phyloP scores from a whole-genome alignment of 106 monocot genomes.

The Narthecium ossifragum region DNA sequence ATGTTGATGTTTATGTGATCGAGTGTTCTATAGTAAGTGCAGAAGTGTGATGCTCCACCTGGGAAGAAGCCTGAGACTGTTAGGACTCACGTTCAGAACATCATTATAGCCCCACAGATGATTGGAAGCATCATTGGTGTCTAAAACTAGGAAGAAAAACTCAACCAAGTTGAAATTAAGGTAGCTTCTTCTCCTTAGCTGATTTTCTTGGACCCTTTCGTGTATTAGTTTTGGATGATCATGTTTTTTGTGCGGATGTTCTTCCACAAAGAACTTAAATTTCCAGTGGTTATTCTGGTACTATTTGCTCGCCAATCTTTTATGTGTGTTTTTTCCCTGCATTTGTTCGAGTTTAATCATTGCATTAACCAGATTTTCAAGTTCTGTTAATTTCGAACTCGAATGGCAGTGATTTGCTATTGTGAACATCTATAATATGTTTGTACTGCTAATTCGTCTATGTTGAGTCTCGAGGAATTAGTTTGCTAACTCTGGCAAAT shows the following conservation, averaged over 20 bases:
- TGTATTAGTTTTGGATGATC: too few species aligned
- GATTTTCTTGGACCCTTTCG: not conserved
- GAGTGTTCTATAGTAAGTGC: not conserved
- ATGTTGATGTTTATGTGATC: not conserved
- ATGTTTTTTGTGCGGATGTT: too few species aligned
- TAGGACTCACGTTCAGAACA: slow-evolving; percentile 24
- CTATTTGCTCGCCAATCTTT: not conserved
- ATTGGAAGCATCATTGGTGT: slow-evolving; percentile 34
- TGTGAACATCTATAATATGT: too few species aligned
- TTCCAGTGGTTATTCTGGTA: too few species aligned
- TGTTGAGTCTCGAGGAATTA: too few species aligned
- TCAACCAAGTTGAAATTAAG: slow-evolving; percentile 36
- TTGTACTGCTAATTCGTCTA: too few species aligned
- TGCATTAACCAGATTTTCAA: too few species aligned
- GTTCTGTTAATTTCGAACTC: too few species aligned
- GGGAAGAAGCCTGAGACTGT: slow-evolving; percentile 29
- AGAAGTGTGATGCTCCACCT: slow-evolving; percentile 25
- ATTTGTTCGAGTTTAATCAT: not conserved
- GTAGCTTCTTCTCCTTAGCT: not conserved
- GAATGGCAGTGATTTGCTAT: too few species aligned
- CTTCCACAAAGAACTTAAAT: too few species aligned
- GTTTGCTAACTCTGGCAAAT: too few species aligned
- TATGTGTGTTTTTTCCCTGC: not conserved
- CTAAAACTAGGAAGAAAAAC: slow-evolving; percentile 24
- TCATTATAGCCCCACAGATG: slow-evolving; percentile 30